Evolutionary conservation across 495 filamentous ascomycete species (phyloP).

Genomic region (Immersiella caudata): DNA sequence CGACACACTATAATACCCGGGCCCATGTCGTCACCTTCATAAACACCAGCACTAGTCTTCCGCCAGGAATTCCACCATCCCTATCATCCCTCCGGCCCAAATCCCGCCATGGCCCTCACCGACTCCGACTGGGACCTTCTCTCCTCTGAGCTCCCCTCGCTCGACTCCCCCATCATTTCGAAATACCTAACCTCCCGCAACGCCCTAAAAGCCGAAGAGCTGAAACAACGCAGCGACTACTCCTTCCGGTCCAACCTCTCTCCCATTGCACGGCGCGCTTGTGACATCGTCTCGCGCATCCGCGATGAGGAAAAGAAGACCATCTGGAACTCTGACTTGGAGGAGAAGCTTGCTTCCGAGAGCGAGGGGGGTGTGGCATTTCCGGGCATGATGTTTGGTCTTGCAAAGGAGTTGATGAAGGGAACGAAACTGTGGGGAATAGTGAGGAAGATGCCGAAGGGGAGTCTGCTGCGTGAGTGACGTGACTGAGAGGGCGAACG

Average conservation of each 20-base stretch:
- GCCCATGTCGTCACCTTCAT: not conserved
- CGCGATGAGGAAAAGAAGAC: constrained; percentile 71
- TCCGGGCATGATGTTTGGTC: constrained; percentile 86
- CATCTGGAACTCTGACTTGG: constrained; percentile 71
- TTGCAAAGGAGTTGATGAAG: constrained; percentile 80
- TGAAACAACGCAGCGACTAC: constrained; percentile 76
- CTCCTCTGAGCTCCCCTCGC: constrained; percentile 51
- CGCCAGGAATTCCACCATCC: not conserved
- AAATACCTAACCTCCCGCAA: constrained; percentile 77
- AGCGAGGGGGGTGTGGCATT: constrained; percentile 58
- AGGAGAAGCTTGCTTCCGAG: constrained; percentile 61
- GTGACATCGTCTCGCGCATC: constrained; percentile 75
- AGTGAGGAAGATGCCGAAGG: constrained; percentile 85
- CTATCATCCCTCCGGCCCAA: not conserved
- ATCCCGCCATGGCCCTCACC: constrained; percentile 29
- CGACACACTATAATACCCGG: not conserved
- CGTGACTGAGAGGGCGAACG: not conserved
- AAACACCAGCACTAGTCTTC: not conserved
- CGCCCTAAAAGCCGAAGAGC: constrained; percentile 77
- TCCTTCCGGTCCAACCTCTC: constrained; percentile 51
- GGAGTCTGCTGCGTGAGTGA: constrained; percentile 65
- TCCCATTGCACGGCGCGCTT: constrained; percentile 64
- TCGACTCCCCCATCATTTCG: constrained; percentile 72
- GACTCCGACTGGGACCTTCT: constrained; percentile 60
- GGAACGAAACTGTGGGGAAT: constrained; percentile 83